phyloP scores from a whole-genome alignment of 2,329 filamentous ascomycete species.

The Monosporascus sp. region DNA sequence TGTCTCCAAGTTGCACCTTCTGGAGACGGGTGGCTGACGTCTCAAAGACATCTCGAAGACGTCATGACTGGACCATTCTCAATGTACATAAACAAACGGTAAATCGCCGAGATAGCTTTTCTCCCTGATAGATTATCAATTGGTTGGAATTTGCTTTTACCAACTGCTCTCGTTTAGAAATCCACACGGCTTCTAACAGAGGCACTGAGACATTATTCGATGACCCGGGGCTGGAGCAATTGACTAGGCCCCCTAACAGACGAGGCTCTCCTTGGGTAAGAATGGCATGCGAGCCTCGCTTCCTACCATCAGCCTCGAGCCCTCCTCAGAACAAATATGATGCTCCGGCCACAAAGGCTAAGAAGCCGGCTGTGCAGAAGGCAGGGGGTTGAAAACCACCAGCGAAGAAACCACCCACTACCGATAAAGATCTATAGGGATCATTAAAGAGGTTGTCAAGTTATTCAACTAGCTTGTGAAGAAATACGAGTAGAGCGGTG shows the following conservation, averaged over 20 bases:
- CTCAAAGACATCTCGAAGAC: too few relatives aligned
- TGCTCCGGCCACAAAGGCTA: background rate
- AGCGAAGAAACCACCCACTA: background rate
- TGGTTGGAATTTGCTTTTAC: background rate
- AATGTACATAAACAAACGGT: too few relatives aligned
- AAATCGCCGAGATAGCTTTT: too few relatives aligned
- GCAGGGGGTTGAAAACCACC: background rate
- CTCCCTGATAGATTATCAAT: too few relatives aligned
- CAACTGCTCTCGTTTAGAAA: background rate
- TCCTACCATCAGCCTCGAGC: background rate
- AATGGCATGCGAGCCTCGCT: background rate
- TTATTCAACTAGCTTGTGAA: slow-evolving; percentile 1
- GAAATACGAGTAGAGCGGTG: background rate
- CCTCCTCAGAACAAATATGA: background rate
- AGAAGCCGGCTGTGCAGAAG: background rate
- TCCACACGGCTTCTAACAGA: background rate
- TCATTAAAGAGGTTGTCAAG: slow-evolving; percentile 1
- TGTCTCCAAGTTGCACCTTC: too few relatives aligned
- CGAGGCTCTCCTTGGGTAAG: background rate
- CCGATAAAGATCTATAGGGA: background rate
- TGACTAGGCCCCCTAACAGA: background rate
- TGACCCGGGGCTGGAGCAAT: background rate
- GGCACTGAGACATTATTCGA: background rate
- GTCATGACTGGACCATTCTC: too few relatives aligned
- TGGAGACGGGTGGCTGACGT: too few relatives aligned